Evolutionary conservation across 441 rosid species (phyloP).

Genomic region (Iberis amara): DNA sequence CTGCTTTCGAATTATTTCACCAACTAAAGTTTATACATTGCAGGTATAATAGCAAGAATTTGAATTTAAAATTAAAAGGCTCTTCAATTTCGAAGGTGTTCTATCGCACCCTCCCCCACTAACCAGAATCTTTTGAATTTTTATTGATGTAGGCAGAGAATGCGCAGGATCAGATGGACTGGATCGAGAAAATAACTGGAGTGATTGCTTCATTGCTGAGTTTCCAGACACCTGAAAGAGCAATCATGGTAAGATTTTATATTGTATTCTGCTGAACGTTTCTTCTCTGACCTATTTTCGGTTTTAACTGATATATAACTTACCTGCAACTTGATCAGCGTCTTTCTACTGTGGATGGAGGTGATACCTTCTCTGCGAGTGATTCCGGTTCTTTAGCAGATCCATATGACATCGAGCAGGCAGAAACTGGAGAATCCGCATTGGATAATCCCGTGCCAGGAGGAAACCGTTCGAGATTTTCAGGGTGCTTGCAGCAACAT

Average conservation of each 20-base stretch:
- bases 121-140: conserved; percentile 2
- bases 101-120: not conserved
- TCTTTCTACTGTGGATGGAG: conserved; percentile 46
- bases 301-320: conserved; percentile 5
- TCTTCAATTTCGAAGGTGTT: not conserved
- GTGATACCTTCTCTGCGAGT: conserved; percentile 55
- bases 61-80: not conserved
- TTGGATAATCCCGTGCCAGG: conserved; percentile 38
- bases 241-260: conserved; percentile 35
- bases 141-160: conserved; percentile 82
- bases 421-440: conserved; percentile 45
- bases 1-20: conserved; percentile 95
- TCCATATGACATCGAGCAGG: conserved; percentile 52
- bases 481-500: conserved; percentile 56
- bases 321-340: conserved; percentile 41
- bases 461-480: conserved; percentile 45
- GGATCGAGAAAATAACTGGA: conserved; percentile 96
- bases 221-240: conserved; percentile 71
- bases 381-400: conserved; percentile 58
- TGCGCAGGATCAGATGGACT: conserved; percentile 86
- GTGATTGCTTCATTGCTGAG: conserved; percentile 87
- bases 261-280: conserved; percentile 12
- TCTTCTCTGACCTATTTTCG: conserved; percentile 10
- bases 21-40: conserved; percentile 77
- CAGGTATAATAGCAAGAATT: conserved; percentile 49